Percentiles rank a stretch among this genome's conserved stretches.
phyloP scores from a whole-genome alignment of 768 basidiomycete genomes.

The Pholiota microspora region DNA sequence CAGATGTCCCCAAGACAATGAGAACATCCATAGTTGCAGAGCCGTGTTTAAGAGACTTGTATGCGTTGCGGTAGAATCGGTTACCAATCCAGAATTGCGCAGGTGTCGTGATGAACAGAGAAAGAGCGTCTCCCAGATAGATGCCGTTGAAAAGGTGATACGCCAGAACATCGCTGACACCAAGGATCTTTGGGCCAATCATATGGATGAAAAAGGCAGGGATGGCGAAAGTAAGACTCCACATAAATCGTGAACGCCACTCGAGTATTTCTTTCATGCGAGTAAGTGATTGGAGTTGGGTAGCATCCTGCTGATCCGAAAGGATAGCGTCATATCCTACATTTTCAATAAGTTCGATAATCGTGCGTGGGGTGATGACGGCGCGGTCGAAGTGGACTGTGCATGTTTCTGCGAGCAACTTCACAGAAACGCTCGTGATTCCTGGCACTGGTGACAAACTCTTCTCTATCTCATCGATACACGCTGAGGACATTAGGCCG shows the following conservation, averaged over 20 bases:
- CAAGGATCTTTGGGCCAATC: constrained; percentile 70
- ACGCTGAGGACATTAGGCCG: constrained; percentile 90
- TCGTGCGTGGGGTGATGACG: constrained; percentile 76
- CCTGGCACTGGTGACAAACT: constrained; percentile 72
- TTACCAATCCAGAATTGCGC: constrained; percentile 90
- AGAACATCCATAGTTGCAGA: constrained; percentile 98
- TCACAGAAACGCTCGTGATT: constrained; percentile 67
- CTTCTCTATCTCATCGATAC: constrained; percentile 73
- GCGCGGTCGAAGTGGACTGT: constrained; percentile 74
- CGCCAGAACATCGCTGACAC: constrained; percentile 51
- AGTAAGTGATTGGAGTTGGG: constrained; percentile 82
- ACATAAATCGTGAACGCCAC: constrained; percentile 79
- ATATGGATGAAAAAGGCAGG: constrained; percentile 95
- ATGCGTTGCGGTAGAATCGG: constrained; percentile 87
- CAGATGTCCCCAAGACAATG: constrained; percentile 90
- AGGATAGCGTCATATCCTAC: constrained; percentile 91
- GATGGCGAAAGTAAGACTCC: constrained; percentile 74
- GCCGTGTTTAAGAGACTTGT: constrained; percentile 86
- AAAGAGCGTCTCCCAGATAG: constrained; percentile 79
- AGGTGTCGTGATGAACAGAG: constrained; percentile 79
- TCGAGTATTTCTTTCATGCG: constrained; percentile 90
- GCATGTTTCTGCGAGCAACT: constrained; percentile 73
- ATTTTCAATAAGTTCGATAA: constrained; percentile 85
- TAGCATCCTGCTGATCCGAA: constrained; percentile 74
- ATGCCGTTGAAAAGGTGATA: constrained; percentile 60